Conservation (phyloP, 805 yeast species). For the Starmerella stigmatis region DNA sequence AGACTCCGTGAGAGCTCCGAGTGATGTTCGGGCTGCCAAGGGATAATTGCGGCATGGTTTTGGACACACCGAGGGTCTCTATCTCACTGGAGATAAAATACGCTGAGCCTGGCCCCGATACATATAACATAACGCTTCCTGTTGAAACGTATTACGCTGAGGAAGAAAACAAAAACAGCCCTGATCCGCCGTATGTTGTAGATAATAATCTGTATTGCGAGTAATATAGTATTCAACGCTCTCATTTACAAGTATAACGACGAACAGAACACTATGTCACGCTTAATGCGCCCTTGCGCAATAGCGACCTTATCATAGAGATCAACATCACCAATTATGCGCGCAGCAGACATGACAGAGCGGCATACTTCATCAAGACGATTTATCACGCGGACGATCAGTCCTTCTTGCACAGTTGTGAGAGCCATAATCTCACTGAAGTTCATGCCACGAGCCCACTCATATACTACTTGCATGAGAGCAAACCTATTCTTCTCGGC, state of each 20-base stretch:
- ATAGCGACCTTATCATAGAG: conserved; percentile 79
- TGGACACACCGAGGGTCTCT: too few species aligned
- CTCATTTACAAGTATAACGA: conserved; percentile 59
- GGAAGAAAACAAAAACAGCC: too few species aligned
- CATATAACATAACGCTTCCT: too few species aligned
- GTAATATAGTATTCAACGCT: too few species aligned
- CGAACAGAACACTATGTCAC: conserved; percentile 96
- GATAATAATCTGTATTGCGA: too few species aligned
- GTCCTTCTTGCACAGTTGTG: conserved; percentile 88
- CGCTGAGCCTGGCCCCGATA: too few species aligned
- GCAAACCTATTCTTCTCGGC: conserved; percentile 78
- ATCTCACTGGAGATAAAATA: too few species aligned
- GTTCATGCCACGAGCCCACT: conserved; percentile 93
- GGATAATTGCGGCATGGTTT: too few species aligned
- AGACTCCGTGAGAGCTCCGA: too few species aligned
- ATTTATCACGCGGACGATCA: conserved; percentile 90
- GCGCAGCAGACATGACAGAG: conserved; percentile 85
- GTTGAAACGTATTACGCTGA: too few species aligned
- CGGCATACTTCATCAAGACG: conserved; percentile 91
- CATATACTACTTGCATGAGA: conserved; percentile 85
- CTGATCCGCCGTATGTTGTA: too few species aligned
- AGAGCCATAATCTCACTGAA: conserved; percentile 84
- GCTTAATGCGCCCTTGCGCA: conserved; percentile 88
- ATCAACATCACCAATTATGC: conserved; percentile 88
- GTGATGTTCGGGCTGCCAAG: too few species aligned